phyloP scores from a whole-genome alignment of 495 filamentous ascomycete species.

The Trichoderma erinaceum region DNA sequence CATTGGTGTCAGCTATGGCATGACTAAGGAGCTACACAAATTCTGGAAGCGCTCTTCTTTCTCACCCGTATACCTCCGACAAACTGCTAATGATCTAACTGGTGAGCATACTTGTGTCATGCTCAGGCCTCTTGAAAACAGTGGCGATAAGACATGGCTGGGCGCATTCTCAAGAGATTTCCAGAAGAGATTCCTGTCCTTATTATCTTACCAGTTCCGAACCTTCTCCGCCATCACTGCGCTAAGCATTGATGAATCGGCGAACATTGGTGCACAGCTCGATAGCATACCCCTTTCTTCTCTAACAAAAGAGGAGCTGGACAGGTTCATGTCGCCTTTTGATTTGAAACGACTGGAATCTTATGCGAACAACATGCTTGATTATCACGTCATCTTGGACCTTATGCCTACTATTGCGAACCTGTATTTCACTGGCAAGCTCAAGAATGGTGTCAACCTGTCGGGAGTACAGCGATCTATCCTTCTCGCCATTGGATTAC shows the following conservation, averaged over 20 bases:
- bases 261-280: conserved; percentile 63
- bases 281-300: conserved; percentile 38
- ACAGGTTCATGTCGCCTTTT: conserved; percentile 73
- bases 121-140: conserved; percentile 67
- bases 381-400: conserved; percentile 96
- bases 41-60: conserved; percentile 94
- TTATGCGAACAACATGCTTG: conserved; percentile 93
- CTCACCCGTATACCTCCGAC: conserved; percentile 84
- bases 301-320: conserved; percentile 66
- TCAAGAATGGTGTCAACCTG: conserved; percentile 45
- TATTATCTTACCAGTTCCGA: conserved; percentile 89
- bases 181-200: conserved; percentile 78
- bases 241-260: conserved; percentile 82
- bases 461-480: conserved; percentile 77
- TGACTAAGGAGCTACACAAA: conserved; percentile 82
- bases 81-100: conserved; percentile 93
- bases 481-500: conserved; percentile 80
- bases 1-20: conserved; percentile 87
- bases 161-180: conserved; percentile 89
- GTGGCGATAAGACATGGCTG: conserved; percentile 70
- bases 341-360: conserved; percentile 91
- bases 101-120: conserved; percentile 98
- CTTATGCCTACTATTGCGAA: conserved; percentile 74
- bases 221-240: conserved; percentile 75
- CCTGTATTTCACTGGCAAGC: conserved; percentile 73